Percentiles rank a stretch among this genome's conserved stretches.
phyloP scores from a whole-genome alignment of 495 filamentous ascomycete species.

The Penicillium desertorum region DNA sequence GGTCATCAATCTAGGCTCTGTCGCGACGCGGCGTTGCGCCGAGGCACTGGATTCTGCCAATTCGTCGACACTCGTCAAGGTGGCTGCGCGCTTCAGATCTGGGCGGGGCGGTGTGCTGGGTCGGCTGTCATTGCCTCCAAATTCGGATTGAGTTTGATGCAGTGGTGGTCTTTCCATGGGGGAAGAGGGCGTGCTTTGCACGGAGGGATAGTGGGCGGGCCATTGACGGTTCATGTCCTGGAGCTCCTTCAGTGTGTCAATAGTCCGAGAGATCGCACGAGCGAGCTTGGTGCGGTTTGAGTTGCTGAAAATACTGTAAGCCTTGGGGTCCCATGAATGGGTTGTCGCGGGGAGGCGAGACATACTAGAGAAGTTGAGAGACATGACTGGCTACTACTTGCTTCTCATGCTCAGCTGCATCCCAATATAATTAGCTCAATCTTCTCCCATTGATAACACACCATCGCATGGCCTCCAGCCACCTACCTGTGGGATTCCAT shows the following conservation, averaged over 20 bases:
- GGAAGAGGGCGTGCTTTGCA: constrained; percentile 59
- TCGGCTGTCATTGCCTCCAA: constrained; percentile 32
- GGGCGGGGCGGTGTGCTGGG: constrained; percentile 49
- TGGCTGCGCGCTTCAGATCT: constrained; percentile 66
- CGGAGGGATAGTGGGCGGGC: constrained; percentile 93
- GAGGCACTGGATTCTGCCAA: constrained; percentile 69
- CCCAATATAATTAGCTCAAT: neutral
- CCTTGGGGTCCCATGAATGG: neutral
- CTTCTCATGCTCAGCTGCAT: constrained; percentile 56
- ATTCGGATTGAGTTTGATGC: constrained; percentile 53
- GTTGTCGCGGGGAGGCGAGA: constrained; percentile 3
- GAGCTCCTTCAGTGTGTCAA: constrained; percentile 76
- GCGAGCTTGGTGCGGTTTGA: constrained; percentile 82
- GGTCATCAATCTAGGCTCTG: constrained; percentile 77
- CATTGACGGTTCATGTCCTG: constrained; percentile 87
- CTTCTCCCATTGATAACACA: neutral
- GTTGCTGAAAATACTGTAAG: constrained; percentile 60
- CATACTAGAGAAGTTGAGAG: constrained; percentile 67
- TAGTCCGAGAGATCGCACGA: constrained; percentile 76
- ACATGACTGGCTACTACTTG: constrained; percentile 67
- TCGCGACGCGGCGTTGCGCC: constrained; percentile 53
- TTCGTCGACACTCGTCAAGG: constrained; percentile 58
- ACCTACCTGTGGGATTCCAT: constrained; percentile 46
- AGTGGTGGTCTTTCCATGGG: constrained; percentile 45
- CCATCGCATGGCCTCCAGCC: neutral